Conservation (phyloP, 305 asterid species). For the Fraxinus ornus region DNA sequence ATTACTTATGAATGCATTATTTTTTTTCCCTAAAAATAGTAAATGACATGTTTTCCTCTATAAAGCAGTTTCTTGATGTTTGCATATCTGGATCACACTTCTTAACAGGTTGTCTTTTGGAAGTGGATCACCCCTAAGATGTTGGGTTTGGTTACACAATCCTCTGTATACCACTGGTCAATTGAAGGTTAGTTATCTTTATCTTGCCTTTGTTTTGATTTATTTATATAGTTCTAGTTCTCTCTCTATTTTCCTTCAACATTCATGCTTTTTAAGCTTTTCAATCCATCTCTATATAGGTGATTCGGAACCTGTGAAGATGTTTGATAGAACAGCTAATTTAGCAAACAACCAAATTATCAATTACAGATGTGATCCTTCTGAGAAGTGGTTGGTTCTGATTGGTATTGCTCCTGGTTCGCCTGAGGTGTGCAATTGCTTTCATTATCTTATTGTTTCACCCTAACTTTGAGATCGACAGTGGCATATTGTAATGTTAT, state of each 20-base stretch:
- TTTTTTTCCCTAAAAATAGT: conserved; percentile 16
- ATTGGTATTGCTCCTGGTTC: conserved; percentile 99
- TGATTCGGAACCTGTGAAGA: conserved; percentile 88
- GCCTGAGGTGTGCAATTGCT: conserved; percentile 64
- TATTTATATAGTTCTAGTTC: conserved; percentile 7
- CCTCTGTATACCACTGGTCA: conserved; percentile 94
- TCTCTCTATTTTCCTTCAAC: background rate
- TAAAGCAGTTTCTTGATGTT: conserved; percentile 13
- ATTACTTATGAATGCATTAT: background rate
- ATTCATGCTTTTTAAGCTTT: background rate
- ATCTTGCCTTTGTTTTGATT: conserved; percentile 3
- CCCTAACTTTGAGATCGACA: background rate
- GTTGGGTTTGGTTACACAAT: conserved; percentile 94
- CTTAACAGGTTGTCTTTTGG: conserved; percentile 89
- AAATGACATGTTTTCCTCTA: conserved; percentile 1
- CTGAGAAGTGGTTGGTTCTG: conserved; percentile 99
- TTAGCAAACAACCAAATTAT: conserved; percentile 88
- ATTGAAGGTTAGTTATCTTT: conserved; percentile 64
- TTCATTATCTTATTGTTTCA: background rate
- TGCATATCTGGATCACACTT: conserved; percentile 12
- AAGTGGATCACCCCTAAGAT: conserved; percentile 92
- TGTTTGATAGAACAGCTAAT: conserved; percentile 98
- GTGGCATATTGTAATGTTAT: background rate
- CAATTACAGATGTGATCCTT: conserved; percentile 91
- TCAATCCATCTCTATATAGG: conserved; percentile 45